These are phyloP conservation scores for Saxispiralis lemnorum DNA, from an alignment of 495 filamentous ascomycete species.

Conservation along the genomic window DNA sequence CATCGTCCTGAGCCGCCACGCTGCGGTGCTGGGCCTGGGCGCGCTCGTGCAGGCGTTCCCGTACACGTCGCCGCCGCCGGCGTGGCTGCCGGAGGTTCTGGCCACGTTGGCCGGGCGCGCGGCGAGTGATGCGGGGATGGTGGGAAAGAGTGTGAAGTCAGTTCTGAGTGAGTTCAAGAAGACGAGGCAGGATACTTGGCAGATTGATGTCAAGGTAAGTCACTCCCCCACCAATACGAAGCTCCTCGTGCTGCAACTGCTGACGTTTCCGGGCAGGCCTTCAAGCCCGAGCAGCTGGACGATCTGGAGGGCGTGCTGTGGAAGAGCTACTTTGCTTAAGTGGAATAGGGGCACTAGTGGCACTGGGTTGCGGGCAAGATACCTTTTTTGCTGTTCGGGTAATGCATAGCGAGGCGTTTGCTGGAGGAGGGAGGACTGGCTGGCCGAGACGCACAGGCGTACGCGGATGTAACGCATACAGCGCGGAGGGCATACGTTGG, in stretches of 20 bases:
- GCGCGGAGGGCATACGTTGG: no score
- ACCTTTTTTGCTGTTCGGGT: neutral
- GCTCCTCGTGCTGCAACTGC: constrained; percentile 3
- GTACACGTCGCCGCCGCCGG: constrained; percentile 78
- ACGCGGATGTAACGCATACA: no score
- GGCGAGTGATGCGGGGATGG: constrained; percentile 74
- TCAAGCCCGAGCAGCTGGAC: constrained; percentile 79
- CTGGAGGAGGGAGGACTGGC: neutral
- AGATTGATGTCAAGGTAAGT: constrained; percentile 84
- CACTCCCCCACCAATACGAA: no score
- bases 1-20: constrained; percentile 66
- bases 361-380: no score
- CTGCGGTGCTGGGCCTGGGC: constrained; percentile 81
- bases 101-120: constrained; percentile 70
- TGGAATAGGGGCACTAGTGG: no score
- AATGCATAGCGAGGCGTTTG: constrained; percentile 1
- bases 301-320: constrained; percentile 92
- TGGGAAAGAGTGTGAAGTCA: constrained; percentile 92
- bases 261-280: constrained; percentile 41
- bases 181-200: constrained; percentile 97
- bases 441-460: no score
- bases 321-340: constrained; percentile 96
- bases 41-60: constrained; percentile 92
- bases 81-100: constrained; percentile 85
- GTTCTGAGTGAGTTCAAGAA: constrained; percentile 98